phyloP scores from a whole-genome alignment of 2,329 filamentous ascomycete genomes.

The Apiospora kogelbergensis region DNA sequence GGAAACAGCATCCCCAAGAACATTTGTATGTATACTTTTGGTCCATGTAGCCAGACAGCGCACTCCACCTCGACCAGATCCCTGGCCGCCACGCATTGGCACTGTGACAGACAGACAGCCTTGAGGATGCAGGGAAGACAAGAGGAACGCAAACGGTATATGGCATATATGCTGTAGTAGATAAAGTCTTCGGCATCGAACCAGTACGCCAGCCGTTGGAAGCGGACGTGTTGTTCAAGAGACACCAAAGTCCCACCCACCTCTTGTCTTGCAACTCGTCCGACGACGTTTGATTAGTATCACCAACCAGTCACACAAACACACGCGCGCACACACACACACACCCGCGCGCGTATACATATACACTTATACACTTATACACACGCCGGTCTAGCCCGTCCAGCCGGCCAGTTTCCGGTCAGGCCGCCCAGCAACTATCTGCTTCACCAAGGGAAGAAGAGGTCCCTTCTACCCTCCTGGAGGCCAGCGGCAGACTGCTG shows the following conservation, averaged over 20 bases:
- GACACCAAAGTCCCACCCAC: slow-evolving; percentile 1
- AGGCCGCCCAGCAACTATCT: background rate
- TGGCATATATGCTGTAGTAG: background rate
- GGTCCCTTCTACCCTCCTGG: background rate
- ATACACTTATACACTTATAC: background rate
- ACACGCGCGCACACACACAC: background rate
- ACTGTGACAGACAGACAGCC: slow-evolving; percentile 4
- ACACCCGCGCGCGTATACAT: too few species aligned
- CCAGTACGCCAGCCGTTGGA: background rate
- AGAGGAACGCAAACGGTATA: background rate
- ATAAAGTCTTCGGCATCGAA: background rate
- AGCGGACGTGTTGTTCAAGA: background rate
- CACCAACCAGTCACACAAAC: background rate
- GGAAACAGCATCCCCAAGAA: background rate
- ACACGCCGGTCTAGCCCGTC: background rate
- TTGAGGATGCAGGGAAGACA: background rate
- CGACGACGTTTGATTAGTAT: background rate
- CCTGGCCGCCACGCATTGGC: slow-evolving; percentile 4
- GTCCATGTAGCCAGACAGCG: background rate
- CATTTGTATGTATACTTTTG: background rate
- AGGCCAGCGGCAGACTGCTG: background rate
- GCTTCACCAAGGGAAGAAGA: background rate
- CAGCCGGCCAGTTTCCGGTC: background rate
- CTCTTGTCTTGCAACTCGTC: background rate
- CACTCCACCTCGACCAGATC: background rate